Percentiles rank a stretch among this genome's conserved stretches.
Evolutionary conservation across 306 rosid species (phyloP).

Genomic region (Quercus wislizeni): DNA sequence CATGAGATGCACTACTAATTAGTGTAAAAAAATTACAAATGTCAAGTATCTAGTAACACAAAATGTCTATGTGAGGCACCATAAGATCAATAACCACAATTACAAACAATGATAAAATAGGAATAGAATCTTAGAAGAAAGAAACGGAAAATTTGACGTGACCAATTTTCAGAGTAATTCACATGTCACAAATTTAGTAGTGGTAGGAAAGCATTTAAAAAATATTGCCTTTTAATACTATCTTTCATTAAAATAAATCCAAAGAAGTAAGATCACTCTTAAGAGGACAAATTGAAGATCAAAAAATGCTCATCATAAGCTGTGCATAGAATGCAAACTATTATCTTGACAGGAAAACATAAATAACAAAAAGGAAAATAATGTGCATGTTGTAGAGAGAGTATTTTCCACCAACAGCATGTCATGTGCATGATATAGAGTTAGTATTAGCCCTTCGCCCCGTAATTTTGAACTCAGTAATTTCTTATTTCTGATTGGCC

Average conservation of each 20-base stretch:
- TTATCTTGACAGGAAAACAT: neutral
- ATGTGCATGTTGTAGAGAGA: too few relatives aligned
- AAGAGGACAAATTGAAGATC: neutral
- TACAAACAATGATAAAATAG: neutral
- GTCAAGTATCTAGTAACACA: neutral
- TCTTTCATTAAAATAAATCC: neutral
- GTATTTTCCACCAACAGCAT: conserved; percentile 57
- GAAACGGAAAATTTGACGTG: neutral
- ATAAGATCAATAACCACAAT: neutral
- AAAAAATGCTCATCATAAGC: neutral
- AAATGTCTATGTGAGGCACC: neutral
- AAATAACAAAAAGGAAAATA: conserved; percentile 1
- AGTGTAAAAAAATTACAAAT: neutral
- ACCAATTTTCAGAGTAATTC: neutral
- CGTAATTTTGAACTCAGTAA: conserved; percentile 77
- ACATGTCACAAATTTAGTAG: neutral
- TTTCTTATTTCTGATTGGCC: too few relatives aligned
- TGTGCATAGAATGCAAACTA: neutral
- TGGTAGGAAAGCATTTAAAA: neutral
- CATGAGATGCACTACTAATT: neutral
- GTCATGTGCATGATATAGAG: conserved; percentile 87
- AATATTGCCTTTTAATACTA: neutral
- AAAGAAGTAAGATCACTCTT: neutral
- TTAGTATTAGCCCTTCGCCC: conserved; percentile 95
- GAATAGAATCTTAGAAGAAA: neutral